Evolutionary conservation across 1,284 basidiomycete genomes (phyloP), one percentile per base, ranked within the genome.

Genomic region (Ustilago tritici): DNA sequence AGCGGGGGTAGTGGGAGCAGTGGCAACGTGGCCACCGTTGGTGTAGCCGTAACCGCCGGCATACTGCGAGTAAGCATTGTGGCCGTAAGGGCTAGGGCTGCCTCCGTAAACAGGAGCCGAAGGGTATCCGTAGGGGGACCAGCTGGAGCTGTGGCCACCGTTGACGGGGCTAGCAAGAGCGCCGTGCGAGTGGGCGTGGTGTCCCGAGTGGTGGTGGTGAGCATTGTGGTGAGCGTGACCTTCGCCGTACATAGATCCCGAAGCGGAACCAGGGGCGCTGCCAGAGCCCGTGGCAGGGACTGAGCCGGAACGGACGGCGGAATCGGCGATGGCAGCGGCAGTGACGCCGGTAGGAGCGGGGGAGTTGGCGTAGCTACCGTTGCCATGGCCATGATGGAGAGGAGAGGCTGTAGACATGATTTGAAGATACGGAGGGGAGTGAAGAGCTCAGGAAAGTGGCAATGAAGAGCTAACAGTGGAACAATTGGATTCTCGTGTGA

Each of bases 31-130:
- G 54, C 71, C 64, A 32, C 70, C 68, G 76, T 70, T 74, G 64
- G 70, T 50, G 38, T 78, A 78, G 56, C 76, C 76, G 55, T 78
- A 78, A 41, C 70, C 71, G 60, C 75, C 65, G 36, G 76, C 70
- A 43, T 78, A 78, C 64, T 78, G 76, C 43, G 76, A 78, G 56
- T 78, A 78, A 49, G 76, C 71, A 31, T 67, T 73, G 76, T 78
- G 76, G 38, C 76, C 76, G 49, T 78, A 78, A 15, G 76, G 67
- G 63, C 76, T 74, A 9, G 76, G 70, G 59, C 76, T 78, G 34
- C 67, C 68, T 6, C 70, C 67, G 55, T 78, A 78, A 34, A 78
- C 71, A 47, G 76, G 71, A 19, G 76, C 76, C 17, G 76, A 70
- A 19, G 76, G 76, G 47, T 78, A 78, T 41, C 76, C 76, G 41